phyloP scores from a whole-genome alignment of 306 rosid species.

The Sesbania bispinosa region DNA sequence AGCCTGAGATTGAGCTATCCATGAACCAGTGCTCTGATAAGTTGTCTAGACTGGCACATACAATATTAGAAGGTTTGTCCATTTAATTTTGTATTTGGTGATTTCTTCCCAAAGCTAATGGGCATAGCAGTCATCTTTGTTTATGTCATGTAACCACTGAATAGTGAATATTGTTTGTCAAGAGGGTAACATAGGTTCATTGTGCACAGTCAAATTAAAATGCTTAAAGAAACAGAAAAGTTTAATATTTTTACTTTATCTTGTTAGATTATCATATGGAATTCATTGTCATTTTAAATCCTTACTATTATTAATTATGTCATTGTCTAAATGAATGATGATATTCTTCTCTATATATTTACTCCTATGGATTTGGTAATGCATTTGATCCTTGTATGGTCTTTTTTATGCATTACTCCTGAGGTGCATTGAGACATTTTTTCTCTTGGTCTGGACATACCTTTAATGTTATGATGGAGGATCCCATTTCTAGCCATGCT shows the following conservation, averaged over 20 bases:
- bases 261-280: not conserved
- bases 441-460: not conserved
- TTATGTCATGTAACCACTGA: not conserved
- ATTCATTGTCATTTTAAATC: not conserved
- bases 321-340: not conserved
- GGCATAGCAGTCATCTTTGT: not conserved
- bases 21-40: conserved; percentile 72
- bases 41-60: conserved; percentile 56
- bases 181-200: not conserved
- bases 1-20: conserved; percentile 83
- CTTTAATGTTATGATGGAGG: not conserved
- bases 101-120: conserved; percentile 13
- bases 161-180: not conserved
- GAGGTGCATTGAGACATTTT: not conserved
- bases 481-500: not conserved
- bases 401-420: not conserved
- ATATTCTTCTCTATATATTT: not conserved
- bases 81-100: conserved; percentile 24
- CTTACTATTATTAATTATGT: not conserved
- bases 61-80: conserved; percentile 67
- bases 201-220: not conserved
- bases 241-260: not conserved
- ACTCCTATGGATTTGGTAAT: not conserved
- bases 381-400: not conserved
- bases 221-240: not conserved